Conservation (phyloP, 179 eudicot species). For the Amaranthus tricolor region DNA sequence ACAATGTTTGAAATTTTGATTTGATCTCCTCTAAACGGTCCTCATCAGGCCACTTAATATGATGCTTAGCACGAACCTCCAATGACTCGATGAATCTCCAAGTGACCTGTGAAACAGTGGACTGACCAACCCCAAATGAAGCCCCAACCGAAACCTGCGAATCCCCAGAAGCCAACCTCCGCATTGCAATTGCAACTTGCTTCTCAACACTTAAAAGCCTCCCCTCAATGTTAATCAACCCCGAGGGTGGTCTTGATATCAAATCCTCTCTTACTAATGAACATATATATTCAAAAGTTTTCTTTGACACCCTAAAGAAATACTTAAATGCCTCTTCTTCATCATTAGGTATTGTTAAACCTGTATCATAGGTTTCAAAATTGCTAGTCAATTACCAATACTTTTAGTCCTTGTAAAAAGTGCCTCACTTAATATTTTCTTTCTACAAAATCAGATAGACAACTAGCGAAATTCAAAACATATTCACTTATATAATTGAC, state of each 20-base stretch:
- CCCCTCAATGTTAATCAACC: constrained; percentile 95
- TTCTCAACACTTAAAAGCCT: constrained; percentile 96
- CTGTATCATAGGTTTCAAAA: constrained; percentile 33
- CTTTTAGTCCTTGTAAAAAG: background rate
- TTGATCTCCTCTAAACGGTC: constrained; percentile 56
- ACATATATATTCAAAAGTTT: constrained; percentile 84
- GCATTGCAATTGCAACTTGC: constrained; percentile 90
- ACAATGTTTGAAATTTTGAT: constrained; percentile 47
- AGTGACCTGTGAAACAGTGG: constrained; percentile 96
- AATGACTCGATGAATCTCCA: constrained; percentile 89
- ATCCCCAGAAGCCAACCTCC: constrained; percentile 92
- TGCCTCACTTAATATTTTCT: background rate
- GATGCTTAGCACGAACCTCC: constrained; percentile 82
- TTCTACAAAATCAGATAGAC: background rate
- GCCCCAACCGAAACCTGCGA: constrained; percentile 93
- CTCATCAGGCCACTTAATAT: constrained; percentile 76
- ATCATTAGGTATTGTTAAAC: constrained; percentile 47
- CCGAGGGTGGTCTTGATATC: constrained; percentile 94
- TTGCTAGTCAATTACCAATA: constrained; percentile 15
- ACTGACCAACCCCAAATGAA: constrained; percentile 96
- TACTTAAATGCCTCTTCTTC: constrained; percentile 85
- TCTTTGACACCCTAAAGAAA: constrained; percentile 85
- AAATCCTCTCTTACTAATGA: constrained; percentile 85
- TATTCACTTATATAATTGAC: background rate
- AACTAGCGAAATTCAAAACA: background rate